phyloP scores from a whole-genome alignment of 192 early-diverging fungal species.

The Gonapodya prolifera region DNA sequence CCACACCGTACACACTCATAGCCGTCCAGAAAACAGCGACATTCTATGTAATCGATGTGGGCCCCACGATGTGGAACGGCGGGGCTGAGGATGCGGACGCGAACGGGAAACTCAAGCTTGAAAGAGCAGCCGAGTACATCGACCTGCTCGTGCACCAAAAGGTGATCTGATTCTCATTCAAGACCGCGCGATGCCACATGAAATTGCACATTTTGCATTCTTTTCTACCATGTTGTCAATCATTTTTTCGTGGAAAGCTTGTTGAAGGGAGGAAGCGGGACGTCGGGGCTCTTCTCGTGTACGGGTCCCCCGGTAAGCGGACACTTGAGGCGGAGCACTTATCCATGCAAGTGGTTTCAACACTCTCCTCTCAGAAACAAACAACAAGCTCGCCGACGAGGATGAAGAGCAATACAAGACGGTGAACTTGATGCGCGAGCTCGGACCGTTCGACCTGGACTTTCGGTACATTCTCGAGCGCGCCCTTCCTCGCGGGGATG shows the following conservation, averaged over 20 bases:
- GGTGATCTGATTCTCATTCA: slow-evolving; percentile 9
- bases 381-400: slow-evolving; percentile 33
- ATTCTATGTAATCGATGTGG: slow-evolving; percentile 34
- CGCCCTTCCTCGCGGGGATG: background rate
- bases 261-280: slow-evolving; percentile 53
- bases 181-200: background rate
- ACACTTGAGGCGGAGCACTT: background rate
- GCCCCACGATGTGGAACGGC: slow-evolving; percentile 24
- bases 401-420: background rate
- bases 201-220: background rate
- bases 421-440: background rate
- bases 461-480: background rate
- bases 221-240: background rate
- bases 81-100: background rate
- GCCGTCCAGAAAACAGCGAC: slow-evolving; percentile 16
- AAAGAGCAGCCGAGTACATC: slow-evolving; percentile 13
- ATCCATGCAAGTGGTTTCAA: background rate
- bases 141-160: slow-evolving; percentile 23
- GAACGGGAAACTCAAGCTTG: background rate
- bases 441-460: background rate
- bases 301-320: background rate
- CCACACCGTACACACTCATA: too few relatives aligned
- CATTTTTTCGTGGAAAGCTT: slow-evolving; percentile 32
- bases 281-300: slow-evolving; percentile 36
- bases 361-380: slow-evolving; percentile 25